Evolutionary conservation across 2,329 filamentous ascomycete species (phyloP).

Genomic region (Arthrocladium fulminans): DNA sequence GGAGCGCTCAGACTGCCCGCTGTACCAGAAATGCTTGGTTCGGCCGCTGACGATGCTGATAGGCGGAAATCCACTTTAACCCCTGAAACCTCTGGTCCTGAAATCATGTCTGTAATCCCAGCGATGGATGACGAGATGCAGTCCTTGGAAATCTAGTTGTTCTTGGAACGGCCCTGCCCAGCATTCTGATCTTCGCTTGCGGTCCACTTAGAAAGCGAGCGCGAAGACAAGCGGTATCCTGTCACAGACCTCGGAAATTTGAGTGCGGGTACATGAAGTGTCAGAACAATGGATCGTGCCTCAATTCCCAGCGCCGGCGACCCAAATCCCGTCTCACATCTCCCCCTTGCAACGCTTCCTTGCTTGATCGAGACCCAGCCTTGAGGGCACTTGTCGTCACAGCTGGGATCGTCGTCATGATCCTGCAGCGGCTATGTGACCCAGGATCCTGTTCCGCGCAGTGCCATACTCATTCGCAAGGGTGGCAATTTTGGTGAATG

Average conservation of each 20-base stretch:
- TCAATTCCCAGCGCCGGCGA: slow-evolving; percentile 3
- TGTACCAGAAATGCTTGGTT: slow-evolving; percentile 5
- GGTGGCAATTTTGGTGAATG: neutral
- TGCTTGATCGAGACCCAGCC: neutral
- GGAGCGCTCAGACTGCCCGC: neutral
- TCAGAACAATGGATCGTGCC: slow-evolving; percentile 4
- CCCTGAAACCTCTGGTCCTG: neutral
- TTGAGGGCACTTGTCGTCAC: neutral
- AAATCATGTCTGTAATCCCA: slow-evolving; percentile 6
- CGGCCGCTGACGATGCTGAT: slow-evolving; percentile 7
- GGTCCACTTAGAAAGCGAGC: slow-evolving; percentile 6
- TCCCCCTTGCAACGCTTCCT: slow-evolving; percentile 5
- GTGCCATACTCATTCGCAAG: neutral
- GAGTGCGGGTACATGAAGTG: slow-evolving; percentile 5
- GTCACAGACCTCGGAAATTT: slow-evolving; percentile 7
- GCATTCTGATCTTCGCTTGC: neutral
- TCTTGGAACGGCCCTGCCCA: slow-evolving; percentile 2
- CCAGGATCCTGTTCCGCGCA: slow-evolving; percentile 3
- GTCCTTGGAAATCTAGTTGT: slow-evolving; percentile 3
- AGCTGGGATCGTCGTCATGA: slow-evolving; percentile 3
- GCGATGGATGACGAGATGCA: neutral
- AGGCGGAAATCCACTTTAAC: neutral
- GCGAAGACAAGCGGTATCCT: neutral
- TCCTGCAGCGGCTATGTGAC: slow-evolving; percentile 10
- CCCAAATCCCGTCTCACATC: slow-evolving; percentile 4